These are phyloP conservation scores for Spathaspora boniae DNA, from an alignment of 805 yeast genomes.

Conservation along the genomic window DNA sequence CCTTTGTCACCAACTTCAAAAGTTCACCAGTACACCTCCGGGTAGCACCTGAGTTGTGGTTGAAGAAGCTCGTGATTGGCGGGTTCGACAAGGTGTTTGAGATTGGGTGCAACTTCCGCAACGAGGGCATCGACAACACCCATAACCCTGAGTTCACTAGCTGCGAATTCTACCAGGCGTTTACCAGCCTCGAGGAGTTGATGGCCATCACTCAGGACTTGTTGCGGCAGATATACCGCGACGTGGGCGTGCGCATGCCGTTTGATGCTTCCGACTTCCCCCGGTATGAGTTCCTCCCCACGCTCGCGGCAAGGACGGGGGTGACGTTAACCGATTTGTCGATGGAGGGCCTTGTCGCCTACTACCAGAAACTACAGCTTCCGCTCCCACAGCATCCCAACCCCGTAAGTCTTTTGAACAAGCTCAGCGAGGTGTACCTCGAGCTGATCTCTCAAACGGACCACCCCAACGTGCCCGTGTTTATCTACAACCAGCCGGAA, in stretches of 20 bases:
- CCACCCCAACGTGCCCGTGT: slow-evolving; percentile 49
- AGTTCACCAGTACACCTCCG: slow-evolving; percentile 52
- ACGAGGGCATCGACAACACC: slow-evolving; percentile 89
- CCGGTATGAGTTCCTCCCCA: slow-evolving; percentile 63
- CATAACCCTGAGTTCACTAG: slow-evolving; percentile 94
- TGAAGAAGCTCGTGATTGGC: slow-evolving; percentile 74
- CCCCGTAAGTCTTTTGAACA: slow-evolving; percentile 61
- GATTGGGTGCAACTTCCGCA: slow-evolving; percentile 80
- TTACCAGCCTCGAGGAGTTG: slow-evolving; percentile 60
- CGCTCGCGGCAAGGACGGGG: slow-evolving; percentile 55
- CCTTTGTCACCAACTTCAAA: slow-evolving; percentile 60
- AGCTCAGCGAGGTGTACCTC: slow-evolving; percentile 54
- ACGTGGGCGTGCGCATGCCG: slow-evolving; percentile 15
- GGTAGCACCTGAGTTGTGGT: slow-evolving; percentile 95
- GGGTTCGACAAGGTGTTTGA: slow-evolving; percentile 89
- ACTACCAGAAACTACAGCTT: slow-evolving; percentile 37
- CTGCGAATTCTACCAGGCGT: slow-evolving; percentile 83
- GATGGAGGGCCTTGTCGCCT: slow-evolving; percentile 37
- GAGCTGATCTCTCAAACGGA: slow-evolving; percentile 54
- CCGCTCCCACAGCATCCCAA: slow-evolving; percentile 38
- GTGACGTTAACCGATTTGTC: slow-evolving; percentile 45
- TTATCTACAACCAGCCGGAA: slow-evolving; percentile 81
- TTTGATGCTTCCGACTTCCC: slow-evolving; percentile 6
- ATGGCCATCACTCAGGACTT: slow-evolving; percentile 62
- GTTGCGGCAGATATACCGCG: slow-evolving; percentile 38